Evolutionary conservation across 2,329 filamentous ascomycete species (phyloP).

Genomic region (Penicillium sp.): DNA sequence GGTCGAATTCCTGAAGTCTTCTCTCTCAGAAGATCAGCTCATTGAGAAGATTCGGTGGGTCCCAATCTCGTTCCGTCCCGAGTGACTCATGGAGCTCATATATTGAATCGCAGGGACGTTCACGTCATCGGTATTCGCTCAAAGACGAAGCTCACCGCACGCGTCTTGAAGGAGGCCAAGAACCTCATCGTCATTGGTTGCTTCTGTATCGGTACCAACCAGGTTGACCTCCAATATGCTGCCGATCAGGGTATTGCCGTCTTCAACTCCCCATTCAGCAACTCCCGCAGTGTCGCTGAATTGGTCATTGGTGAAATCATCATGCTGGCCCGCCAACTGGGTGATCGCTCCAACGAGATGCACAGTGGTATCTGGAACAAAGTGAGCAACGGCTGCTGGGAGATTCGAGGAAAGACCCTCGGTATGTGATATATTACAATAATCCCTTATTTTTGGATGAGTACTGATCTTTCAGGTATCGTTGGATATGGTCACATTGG

Average conservation of each 20-base stretch:
- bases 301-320: conserved; percentile 95
- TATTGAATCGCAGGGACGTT: conserved; percentile 63
- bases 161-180: conserved; percentile 82
- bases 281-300: conserved; percentile 95
- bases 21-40: conserved; percentile 85
- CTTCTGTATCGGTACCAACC: conserved; percentile 94
- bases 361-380: conserved; percentile 97
- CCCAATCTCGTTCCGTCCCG: background rate
- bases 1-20: conserved; percentile 86
- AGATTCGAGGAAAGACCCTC: conserved; percentile 94
- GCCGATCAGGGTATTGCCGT: conserved; percentile 73
- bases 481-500: conserved; percentile 98
- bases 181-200: conserved; percentile 95
- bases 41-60: conserved; percentile 91
- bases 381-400: conserved; percentile 95
- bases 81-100: background rate
- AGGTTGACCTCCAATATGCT: conserved; percentile 47
- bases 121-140: conserved; percentile 98
- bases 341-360: conserved; percentile 90
- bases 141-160: conserved; percentile 89
- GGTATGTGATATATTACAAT: conserved; percentile 50
- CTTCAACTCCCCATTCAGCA: conserved; percentile 98
- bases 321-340: conserved; percentile 81
- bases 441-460: background rate
- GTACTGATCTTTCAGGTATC: conserved; percentile 59